These are phyloP conservation scores for Glebionis coronaria DNA, from an alignment of 129 eudicot species.

Conservation along the genomic window DNA sequence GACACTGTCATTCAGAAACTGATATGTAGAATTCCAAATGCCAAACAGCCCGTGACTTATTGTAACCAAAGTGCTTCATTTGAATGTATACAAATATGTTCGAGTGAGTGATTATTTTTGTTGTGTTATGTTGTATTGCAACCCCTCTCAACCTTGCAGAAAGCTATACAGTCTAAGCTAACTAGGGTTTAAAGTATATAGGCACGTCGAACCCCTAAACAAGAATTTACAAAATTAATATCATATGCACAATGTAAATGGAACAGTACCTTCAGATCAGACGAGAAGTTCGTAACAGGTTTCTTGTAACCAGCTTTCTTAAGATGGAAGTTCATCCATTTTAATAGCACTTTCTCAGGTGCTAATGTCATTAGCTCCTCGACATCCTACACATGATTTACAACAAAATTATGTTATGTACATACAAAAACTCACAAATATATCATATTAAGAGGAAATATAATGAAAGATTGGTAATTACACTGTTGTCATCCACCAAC, in stretches of 20 bases:
- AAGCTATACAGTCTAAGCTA: background rate
- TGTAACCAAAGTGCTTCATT: too few species aligned
- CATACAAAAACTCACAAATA: background rate
- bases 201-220: background rate
- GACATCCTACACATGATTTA: conserved; percentile 54
- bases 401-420: conserved; percentile 3
- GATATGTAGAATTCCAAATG: too few species aligned
- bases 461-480: conserved; percentile 22
- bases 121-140: too few species aligned
- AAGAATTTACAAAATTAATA: background rate
- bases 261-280: conserved; percentile 66
- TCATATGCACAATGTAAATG: background rate
- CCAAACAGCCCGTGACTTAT: too few species aligned
- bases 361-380: conserved; percentile 91
- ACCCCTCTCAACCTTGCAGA: too few species aligned
- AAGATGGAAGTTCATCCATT: conserved; percentile 96
- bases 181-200: background rate
- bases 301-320: conserved; percentile 89
- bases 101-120: too few species aligned
- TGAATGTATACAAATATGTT: too few species aligned
- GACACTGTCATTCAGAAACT: too few species aligned
- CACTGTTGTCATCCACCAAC: conserved; percentile 82
- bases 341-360: conserved; percentile 75
- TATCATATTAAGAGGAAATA: background rate
- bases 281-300: conserved; percentile 76